Evolutionary conservation across 2,329 filamentous ascomycete species (phyloP), one percentile per base, ranked within the genome.

Genomic region (Monilinia fructigena): DNA sequence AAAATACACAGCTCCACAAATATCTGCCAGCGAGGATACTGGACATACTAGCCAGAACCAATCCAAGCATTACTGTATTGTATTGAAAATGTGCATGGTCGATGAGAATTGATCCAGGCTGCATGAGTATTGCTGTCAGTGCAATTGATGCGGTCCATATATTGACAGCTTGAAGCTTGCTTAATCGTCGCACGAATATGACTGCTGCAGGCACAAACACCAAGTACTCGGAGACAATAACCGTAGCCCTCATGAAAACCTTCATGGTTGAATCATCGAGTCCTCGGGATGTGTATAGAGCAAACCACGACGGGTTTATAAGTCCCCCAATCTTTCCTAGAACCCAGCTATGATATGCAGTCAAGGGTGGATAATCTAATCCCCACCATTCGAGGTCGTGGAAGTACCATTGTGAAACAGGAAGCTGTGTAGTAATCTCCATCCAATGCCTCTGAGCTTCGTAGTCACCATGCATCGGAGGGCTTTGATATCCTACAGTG

Each of bases 391-490:
- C 84, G 55, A 98, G 82, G 76, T 99, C 93, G 77, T 99, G 92
- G 76, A 96, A 97, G 78, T 99, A 99, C 95, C 96, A 99, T 77
- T 95, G 90, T 14, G 92, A 95, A 48, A 96, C 83, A 18, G 95
- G 95, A 2, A 99, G 82, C 68, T 97, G 87, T 11, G 87, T 91
- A 2, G 95, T 97, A 71, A 99, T 83, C 76, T 99, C 95, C 93
- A 99, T 97, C 95, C 95, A 99, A 78, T 99, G 95, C 73, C 95
- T 83, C 78, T 99, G 95, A 4, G 96, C 95, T 81, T 99, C 95
- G 79, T 97, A 99, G 78, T 99, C 95, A 71, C 95, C 95, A 75
- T 93, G 91, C 87, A 97, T 93, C 7, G 95, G 95, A 47, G 93
- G 93, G 68, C 86, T 86, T 67, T 89, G 82, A 74, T 89, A 91